A percentile compares a stretch with the other conserved stretches of the same genome.
Evolutionary conservation across 768 basidiomycete genomes (phyloP).

Genomic region (Macrolepiota albuminosa): DNA sequence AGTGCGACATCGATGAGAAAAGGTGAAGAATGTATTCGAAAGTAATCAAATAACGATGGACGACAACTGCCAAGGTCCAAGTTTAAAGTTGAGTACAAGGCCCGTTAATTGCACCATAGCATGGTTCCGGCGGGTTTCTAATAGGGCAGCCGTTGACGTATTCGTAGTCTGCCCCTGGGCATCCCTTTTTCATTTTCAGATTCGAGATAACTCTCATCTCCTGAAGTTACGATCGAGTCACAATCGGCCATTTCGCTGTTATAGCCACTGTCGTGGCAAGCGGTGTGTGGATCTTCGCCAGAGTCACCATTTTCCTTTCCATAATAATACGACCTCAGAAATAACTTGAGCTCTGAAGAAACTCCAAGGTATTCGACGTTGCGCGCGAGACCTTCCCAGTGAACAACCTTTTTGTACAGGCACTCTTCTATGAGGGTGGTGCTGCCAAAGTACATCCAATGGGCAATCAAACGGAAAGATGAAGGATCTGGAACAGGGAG

Average conservation of each 20-base stretch:
- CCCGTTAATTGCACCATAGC: constrained; percentile 17
- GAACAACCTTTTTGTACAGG: constrained; percentile 57
- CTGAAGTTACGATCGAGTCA: constrained; percentile 11
- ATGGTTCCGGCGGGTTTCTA: constrained; percentile 21
- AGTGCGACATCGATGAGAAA: too few species aligned
- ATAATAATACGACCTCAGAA: constrained; percentile 69
- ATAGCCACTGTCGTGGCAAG: neutral
- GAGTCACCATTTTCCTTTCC: constrained; percentile 18
- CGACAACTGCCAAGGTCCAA: neutral
- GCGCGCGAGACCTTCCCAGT: constrained; percentile 84
- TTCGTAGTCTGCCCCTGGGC: constrained; percentile 35
- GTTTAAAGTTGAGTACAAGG: neutral
- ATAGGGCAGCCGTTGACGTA: constrained; percentile 34
- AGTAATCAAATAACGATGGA: constrained; percentile 18
- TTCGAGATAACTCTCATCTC: constrained; percentile 7
- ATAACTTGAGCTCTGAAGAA: constrained; percentile 68
- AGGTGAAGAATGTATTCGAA: neutral
- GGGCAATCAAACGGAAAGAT: constrained; percentile 67
- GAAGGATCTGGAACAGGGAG: constrained; percentile 72
- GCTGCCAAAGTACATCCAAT: constrained; percentile 82
- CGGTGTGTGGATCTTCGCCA: neutral
- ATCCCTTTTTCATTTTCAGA: constrained; percentile 33
- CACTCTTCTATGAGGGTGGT: constrained; percentile 61
- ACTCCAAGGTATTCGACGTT: constrained; percentile 89
- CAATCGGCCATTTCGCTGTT: constrained; percentile 15